Percentiles rank a stretch among this genome's conserved stretches.
These are phyloP conservation scores for Ogataea glucozyma DNA, from an alignment of 805 yeast species.

Conservation along the genomic window DNA sequence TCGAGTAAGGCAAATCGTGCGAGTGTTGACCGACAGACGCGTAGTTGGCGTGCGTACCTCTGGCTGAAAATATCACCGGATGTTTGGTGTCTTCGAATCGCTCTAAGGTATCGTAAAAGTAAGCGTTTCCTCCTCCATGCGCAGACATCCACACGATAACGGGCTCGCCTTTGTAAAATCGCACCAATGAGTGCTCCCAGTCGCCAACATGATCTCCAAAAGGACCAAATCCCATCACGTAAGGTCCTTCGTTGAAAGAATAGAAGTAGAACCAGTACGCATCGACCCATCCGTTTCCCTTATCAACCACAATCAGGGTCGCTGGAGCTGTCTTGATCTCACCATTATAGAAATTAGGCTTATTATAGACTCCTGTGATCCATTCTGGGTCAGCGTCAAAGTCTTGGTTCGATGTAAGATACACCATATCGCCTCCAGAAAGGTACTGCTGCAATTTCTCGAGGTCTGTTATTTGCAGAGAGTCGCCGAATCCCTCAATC, in stretches of 20 bases:
- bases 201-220: conserved; percentile 97
- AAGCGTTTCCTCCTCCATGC: conserved; percentile 96
- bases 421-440: conserved; percentile 41
- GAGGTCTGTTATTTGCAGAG: conserved; percentile 35
- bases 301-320: conserved; percentile 78
- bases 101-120: conserved; percentile 73
- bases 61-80: conserved; percentile 84
- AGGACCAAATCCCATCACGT: conserved; percentile 96
- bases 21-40: conserved; percentile 96
- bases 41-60: conserved; percentile 97
- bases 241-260: conserved; percentile 92
- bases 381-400: conserved; percentile 76
- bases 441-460: conserved; percentile 36
- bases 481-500: conserved; percentile 28
- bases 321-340: conserved; percentile 77
- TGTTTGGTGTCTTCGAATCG: conserved; percentile 47
- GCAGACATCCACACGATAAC: conserved; percentile 94
- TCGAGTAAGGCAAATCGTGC: conserved; percentile 91
- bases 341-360: conserved; percentile 74
- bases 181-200: conserved; percentile 93
- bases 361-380: conserved; percentile 72
- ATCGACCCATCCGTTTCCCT: conserved; percentile 93
- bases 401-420: conserved; percentile 66
- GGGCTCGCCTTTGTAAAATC: conserved; percentile 82
- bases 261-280: conserved; percentile 96